These are phyloP conservation scores for Aspergillus carlsbadensis DNA, from an alignment of 495 filamentous ascomycete species.

Conservation along the genomic window DNA sequence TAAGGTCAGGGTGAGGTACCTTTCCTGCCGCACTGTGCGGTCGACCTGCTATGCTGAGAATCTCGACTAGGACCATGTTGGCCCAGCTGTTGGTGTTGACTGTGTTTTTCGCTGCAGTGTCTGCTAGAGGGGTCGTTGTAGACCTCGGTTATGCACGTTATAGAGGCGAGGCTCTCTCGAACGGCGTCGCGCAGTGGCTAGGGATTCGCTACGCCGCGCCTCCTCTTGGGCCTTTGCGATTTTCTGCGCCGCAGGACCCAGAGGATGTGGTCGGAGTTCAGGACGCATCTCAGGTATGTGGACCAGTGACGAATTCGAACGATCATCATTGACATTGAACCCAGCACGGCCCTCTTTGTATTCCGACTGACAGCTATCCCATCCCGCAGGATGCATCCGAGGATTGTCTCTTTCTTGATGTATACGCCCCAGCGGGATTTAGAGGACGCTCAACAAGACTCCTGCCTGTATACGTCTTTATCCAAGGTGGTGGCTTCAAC, in stretches of 20 bases:
- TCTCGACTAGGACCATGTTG: neutral
- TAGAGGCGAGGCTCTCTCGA: constrained; percentile 30
- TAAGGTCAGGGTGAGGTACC: neutral
- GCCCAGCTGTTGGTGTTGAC: constrained; percentile 16
- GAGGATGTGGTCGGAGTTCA: constrained; percentile 34
- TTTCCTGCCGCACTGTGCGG: neutral
- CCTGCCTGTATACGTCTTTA: constrained; percentile 70
- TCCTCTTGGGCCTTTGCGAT: constrained; percentile 57
- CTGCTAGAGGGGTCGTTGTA: constrained; percentile 29
- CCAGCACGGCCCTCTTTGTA: constrained; percentile 52
- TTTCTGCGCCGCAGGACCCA: constrained; percentile 59
- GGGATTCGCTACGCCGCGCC: constrained; percentile 65
- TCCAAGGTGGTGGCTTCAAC: constrained; percentile 77
- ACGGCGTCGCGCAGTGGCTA: constrained; percentile 61
- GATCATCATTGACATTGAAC: neutral
- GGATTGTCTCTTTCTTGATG: constrained; percentile 73
- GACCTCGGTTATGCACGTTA: constrained; percentile 47
- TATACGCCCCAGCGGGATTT: constrained; percentile 59
- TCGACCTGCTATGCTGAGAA: neutral
- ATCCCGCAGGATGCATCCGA: constrained; percentile 50
- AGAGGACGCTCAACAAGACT: constrained; percentile 42
- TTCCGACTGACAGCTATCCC: constrained; percentile 41
- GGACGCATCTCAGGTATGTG: constrained; percentile 41
- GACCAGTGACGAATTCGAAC: neutral
- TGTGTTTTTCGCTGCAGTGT: constrained; percentile 20